Conservation (phyloP, 257 asterid genomes). For the Plantago major region DNA sequence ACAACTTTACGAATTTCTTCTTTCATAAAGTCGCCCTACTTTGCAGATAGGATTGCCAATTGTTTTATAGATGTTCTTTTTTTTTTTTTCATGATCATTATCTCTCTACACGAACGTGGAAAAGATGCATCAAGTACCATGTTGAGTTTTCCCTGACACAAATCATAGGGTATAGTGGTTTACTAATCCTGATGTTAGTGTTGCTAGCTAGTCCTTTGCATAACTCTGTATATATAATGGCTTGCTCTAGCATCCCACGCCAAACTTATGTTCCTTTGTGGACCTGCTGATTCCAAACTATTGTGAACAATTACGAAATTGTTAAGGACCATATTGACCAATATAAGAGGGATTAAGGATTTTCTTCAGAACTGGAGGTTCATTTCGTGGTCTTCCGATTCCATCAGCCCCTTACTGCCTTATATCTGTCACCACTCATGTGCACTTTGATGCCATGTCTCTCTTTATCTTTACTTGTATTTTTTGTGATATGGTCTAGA, state of each 20-base stretch:
- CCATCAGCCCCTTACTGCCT: background rate
- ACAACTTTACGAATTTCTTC: constrained; percentile 9
- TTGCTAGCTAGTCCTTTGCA: background rate
- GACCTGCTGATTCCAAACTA: background rate
- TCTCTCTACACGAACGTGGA: background rate
- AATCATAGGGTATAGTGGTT: background rate
- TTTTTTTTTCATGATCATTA: background rate
- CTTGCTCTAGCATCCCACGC: background rate
- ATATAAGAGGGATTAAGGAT: background rate
- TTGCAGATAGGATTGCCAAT: background rate
- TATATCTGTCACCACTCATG: constrained; percentile 5
- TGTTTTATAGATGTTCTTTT: background rate
- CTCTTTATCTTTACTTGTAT: background rate
- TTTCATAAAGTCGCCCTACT: constrained; percentile 2
- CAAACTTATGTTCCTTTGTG: background rate
- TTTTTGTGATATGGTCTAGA: background rate
- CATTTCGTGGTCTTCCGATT: too few relatives aligned
- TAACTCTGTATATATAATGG: background rate
- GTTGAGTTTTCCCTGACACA: background rate
- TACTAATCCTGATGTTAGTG: background rate
- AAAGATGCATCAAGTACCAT: background rate
- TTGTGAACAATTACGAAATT: background rate
- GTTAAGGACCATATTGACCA: constrained; percentile 3
- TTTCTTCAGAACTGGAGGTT: too few relatives aligned
- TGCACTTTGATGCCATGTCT: constrained; percentile 2